Conservation (phyloP, 2,329 filamentous ascomycete genomes). For the Colletotrichum lini region DNA sequence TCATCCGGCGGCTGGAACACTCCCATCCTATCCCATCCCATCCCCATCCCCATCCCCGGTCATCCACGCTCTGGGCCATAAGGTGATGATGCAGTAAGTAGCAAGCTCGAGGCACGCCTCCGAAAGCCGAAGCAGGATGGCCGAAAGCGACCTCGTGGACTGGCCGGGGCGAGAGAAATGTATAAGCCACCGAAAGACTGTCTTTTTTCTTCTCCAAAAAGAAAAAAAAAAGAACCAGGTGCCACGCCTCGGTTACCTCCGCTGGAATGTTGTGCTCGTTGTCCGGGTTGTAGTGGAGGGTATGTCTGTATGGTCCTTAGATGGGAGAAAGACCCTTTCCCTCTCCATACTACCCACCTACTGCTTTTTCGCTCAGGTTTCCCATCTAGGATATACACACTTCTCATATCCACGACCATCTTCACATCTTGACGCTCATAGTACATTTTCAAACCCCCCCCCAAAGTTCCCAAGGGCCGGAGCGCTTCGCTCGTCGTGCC, state of each 20-base stretch:
- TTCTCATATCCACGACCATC: neutral
- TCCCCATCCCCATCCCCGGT: no score
- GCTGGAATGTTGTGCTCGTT: neutral
- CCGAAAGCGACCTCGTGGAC: conserved; percentile 1
- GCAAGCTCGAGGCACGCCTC: neutral
- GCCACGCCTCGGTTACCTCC: neutral
- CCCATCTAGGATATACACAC: no score
- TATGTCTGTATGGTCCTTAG: no score
- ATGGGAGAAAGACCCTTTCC: neutral
- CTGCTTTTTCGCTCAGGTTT: no score
- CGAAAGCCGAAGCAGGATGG: neutral
- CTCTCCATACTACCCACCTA: no score
- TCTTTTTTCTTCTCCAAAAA: neutral
- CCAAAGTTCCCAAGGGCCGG: neutral
- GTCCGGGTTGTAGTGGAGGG: neutral
- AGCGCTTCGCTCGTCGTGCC: neutral
- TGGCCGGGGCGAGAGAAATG: neutral
- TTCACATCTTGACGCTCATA: neutral
- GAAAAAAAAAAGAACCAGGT: no score
- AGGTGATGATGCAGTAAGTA: no score
- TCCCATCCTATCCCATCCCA: no score
- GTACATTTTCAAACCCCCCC: no score
- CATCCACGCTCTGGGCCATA: neutral
- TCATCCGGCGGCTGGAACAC: neutral
- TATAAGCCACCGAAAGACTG: neutral